A percentile compares a stretch with the other conserved stretches of the same genome.
phyloP scores from a whole-genome alignment of 345 rosid genomes.

The Acer negundo region DNA sequence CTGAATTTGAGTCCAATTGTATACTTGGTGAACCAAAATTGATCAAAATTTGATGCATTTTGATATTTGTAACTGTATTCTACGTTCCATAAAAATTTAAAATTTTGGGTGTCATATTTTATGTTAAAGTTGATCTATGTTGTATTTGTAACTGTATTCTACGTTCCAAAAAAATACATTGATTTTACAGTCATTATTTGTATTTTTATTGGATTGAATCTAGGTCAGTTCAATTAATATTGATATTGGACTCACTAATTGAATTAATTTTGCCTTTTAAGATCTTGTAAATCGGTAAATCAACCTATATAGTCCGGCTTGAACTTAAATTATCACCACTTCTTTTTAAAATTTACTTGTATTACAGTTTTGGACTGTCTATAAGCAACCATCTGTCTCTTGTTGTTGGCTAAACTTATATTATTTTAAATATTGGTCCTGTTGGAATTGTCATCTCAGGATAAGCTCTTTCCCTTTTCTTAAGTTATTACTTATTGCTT shows the following conservation, averaged over 20 bases:
- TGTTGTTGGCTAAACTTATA: no score
- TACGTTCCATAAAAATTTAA: not conserved
- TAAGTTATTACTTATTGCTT: not conserved
- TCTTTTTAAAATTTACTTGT: no score
- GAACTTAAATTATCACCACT: no score
- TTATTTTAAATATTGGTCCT: no score
- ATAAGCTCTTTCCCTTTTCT: not conserved
- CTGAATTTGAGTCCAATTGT: not conserved
- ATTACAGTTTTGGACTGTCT: not conserved
- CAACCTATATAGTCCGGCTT: no score
- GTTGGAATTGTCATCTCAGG: no score
- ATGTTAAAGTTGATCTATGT: not conserved
- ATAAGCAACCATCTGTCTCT: not conserved
- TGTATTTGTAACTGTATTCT: not conserved
- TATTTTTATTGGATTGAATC: not conserved
- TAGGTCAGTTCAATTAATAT: constrained; percentile 6
- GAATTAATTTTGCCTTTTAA: not conserved
- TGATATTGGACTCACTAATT: not conserved
- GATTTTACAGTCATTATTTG: not conserved
- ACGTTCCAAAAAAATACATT: not conserved
- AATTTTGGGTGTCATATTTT: not conserved
- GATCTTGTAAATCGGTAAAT: not conserved
- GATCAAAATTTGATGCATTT: not conserved
- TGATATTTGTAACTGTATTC: not conserved
- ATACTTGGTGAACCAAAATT: not conserved